phyloP scores from a whole-genome alignment of 73 alveolate species.

The Durusdinium trenchii region DNA sequence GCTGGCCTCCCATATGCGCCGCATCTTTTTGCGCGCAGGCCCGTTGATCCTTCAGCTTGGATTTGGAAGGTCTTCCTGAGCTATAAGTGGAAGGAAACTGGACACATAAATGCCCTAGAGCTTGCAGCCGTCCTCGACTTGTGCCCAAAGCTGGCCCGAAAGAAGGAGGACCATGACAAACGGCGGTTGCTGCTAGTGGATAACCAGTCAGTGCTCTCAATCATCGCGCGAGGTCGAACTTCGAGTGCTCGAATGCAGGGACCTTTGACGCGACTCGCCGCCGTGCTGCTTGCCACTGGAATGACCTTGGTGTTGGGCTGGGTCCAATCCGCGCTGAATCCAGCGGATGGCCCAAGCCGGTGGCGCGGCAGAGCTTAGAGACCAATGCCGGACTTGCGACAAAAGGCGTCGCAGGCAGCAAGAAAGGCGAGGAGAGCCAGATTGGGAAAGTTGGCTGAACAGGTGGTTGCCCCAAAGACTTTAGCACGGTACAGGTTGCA shows the following conservation, averaged over 20 bases:
- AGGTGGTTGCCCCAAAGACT: neutral
- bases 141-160: neutral
- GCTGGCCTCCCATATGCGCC: neutral
- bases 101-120: neutral
- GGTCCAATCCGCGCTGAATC: neutral
- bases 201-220: neutral
- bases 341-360: neutral
- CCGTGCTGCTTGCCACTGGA: neutral
- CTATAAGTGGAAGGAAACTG: neutral
- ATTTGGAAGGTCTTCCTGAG: neutral
- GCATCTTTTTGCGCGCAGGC: neutral
- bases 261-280: neutral
- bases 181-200: neutral
- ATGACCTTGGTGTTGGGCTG: neutral
- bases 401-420: neutral
- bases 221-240: neutral
- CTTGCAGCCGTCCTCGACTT: neutral
- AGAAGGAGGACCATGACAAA: neutral
- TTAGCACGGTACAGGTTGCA: neutral
- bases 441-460: neutral
- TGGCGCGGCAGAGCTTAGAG: neutral
- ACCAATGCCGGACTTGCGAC: neutral
- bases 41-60: neutral
- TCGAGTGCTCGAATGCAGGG: neutral
- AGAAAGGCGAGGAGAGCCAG: neutral